Evolutionary conservation across 495 filamentous ascomycete species (phyloP), one percentile per base, ranked within the genome.

Genomic region (Penicillium ucsense): DNA sequence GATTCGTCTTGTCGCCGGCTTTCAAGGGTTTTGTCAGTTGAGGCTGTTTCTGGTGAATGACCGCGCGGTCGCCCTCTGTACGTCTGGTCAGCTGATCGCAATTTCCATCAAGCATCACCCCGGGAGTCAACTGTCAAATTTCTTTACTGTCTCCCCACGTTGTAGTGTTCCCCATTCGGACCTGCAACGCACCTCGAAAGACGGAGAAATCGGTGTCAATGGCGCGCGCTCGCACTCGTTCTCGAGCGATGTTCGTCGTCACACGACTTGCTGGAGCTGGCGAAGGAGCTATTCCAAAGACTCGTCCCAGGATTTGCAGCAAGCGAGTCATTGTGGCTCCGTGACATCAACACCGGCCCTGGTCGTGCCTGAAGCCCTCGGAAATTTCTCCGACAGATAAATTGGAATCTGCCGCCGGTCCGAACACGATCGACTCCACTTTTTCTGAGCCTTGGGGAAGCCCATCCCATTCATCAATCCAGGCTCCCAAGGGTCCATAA

Each of bases 31-130:
- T 70, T 0, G 72, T 72, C 39, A 86, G 65, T 31, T 64, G 54
- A 3, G 77, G 73, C 8, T 63, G 68, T 46, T 72, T 74, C 27
- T 61, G 65, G 39, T 74, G 72, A 37, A 86, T 51, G 27, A 84
- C 53, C 10, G 76, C 77, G 34, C 73, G 66, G 51, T 86, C 82
- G 45, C 77, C 79, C 56, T 76, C 81, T 82, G 53, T 47, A 37
- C 41, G 27, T 40, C 38, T 33, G 12, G 55, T 50, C 31, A 52
- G 37, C 41, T 20, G 20, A 20, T 20, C 20, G 20, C 20, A 20
- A 20, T 20, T 20, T 1, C 20, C 20, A 20, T 20, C 20, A 20
- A 20, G 20, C 20, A 20, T 20, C 20, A 20, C 20, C 20, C 20
- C 20, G 20, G 20, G 20, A 20, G 20, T 20, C 20, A 20, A 20